Evolutionary conservation across 371 early-diverging fungal genomes (phyloP), one percentile per base, ranked within the genome.

Genomic region (Syncephalastrum contaminatum): DNA sequence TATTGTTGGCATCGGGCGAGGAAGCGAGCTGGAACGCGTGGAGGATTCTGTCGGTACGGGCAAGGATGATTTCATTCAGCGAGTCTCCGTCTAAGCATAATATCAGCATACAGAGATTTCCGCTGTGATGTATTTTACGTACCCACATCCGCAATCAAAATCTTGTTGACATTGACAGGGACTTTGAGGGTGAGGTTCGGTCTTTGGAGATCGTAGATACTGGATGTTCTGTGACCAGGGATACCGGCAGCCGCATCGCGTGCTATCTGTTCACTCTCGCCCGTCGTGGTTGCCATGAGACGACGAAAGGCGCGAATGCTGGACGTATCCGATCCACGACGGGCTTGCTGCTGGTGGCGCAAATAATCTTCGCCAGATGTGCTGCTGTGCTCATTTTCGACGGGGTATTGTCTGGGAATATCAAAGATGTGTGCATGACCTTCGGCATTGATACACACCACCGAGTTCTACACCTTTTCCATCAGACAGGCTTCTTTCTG

Each of bases 11-110:
- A 53, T 30, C 36, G 12, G 36, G 36, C 7, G 36, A 30, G 36
- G 36, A 30, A 30, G 36, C 49, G 0, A 88, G 62, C 40, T 77
- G 69, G 53, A 85, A 89, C n/a, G 86, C 79, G 54, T 91, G 88
- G 48, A 91, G 64, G 46, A 91, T 88, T 1, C 91, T 82, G 63
- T 92, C 92, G 16, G 92, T 90, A n/a, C 90, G 80, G 1, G 87
- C 90, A 16, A 92, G 63, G 2, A 92, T 82, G 4, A 92, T 67
- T 60, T 92, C 91, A 51, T 92, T 92, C 44, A 82, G 51, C 2
- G 83, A 83, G 58, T 91, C 88, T 42, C 84, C 87, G 58, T 92
- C 89, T 84, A 53, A 12, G 36, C 36, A 30, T 2, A 24, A 24
- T 24, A 30, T 6, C 5, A 30, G 12, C 10, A 8, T 30, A 30